A percentile compares a stretch with the other conserved stretches of the same genome.
phyloP scores from a whole-genome alignment of 768 basidiomycete species.

The Kwoniella dendrophila region DNA sequence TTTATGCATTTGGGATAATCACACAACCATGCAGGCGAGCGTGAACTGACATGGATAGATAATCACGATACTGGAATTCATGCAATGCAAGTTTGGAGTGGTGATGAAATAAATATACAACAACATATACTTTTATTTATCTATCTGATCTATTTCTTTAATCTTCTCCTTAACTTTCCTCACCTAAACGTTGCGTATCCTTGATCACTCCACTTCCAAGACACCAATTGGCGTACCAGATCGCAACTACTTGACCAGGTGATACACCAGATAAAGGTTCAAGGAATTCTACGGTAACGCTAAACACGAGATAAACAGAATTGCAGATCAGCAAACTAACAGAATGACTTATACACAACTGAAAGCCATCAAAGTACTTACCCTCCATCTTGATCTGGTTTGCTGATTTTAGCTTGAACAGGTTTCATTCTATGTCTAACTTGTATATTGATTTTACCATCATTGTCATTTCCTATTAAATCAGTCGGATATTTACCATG shows the following conservation, averaged over 20 bases:
- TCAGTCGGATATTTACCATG: constrained; percentile 60
- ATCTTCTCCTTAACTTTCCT: too few species aligned
- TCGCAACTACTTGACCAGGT: constrained; percentile 75
- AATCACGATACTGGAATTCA: too few species aligned
- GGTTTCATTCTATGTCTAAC: constrained; percentile 71
- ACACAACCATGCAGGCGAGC: too few species aligned
- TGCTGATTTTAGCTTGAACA: constrained; percentile 60
- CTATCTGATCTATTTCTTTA: too few species aligned
- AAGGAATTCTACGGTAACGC: constrained; percentile 62
- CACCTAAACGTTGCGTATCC: constrained; percentile 16
- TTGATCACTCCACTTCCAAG: constrained; percentile 77
- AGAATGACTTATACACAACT: background rate
- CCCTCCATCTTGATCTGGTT: constrained; percentile 52
- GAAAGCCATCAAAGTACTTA: constrained; percentile 6
- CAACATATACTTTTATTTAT: too few species aligned
- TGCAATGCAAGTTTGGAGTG: too few species aligned
- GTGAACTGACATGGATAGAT: too few species aligned
- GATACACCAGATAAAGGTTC: constrained; percentile 70
- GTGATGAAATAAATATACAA: too few species aligned
- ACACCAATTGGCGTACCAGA: constrained; percentile 77
- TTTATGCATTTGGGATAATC: constrained; percentile 6
- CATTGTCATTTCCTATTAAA: constrained; percentile 59
- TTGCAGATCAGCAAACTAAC: background rate
- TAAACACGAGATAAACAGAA: background rate
- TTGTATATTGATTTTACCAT: constrained; percentile 60